Percentiles rank a stretch among this genome's conserved stretches.
These are phyloP conservation scores for Geotrichum aggregatum DNA, from an alignment of 1,139 yeast genomes.

Conservation along the genomic window DNA sequence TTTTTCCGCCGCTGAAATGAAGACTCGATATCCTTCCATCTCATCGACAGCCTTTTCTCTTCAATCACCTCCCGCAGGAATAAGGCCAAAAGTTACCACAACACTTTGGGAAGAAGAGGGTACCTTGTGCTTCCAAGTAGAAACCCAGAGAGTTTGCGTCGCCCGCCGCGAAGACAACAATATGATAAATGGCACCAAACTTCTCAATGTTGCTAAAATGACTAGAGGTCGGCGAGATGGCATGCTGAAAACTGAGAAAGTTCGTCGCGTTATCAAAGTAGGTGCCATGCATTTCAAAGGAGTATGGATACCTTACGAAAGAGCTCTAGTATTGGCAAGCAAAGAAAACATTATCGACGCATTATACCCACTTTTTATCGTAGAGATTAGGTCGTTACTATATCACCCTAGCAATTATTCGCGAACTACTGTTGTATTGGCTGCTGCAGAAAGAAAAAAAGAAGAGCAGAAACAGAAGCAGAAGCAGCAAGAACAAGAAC, in stretches of 20 bases:
- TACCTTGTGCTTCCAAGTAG: slow-evolving; percentile 88
- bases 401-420: slow-evolving; percentile 27
- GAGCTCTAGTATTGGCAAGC: slow-evolving; percentile 84
- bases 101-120: slow-evolving; percentile 96
- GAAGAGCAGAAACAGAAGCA: slow-evolving; percentile 19
- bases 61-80: slow-evolving; percentile 49
- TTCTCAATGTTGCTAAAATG: slow-evolving; percentile 85
- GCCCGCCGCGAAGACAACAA: slow-evolving; percentile 86
- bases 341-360: slow-evolving; percentile 76
- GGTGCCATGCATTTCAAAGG: slow-evolving; percentile 96
- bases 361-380: slow-evolving; percentile 78
- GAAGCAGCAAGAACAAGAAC: slow-evolving; percentile 10
- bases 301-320: slow-evolving; percentile 93
- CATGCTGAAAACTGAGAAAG: slow-evolving; percentile 76
- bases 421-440: slow-evolving; percentile 21
- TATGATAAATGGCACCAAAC: slow-evolving; percentile 89
- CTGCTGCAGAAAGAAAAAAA: slow-evolving; percentile 22
- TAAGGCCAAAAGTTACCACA: slow-evolving; percentile 80
- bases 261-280: slow-evolving; percentile 82
- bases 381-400: slow-evolving; percentile 56
- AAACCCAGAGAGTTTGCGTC: slow-evolving; percentile 80
- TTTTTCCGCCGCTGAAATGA: slow-evolving; percentile 18
- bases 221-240: slow-evolving; percentile 94
- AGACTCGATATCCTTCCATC: slow-evolving; percentile 23
- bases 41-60: slow-evolving; percentile 36